Evolutionary conservation across 2,329 filamentous ascomycete genomes (phyloP).

Genomic region (Hirsutella thompsonii): DNA sequence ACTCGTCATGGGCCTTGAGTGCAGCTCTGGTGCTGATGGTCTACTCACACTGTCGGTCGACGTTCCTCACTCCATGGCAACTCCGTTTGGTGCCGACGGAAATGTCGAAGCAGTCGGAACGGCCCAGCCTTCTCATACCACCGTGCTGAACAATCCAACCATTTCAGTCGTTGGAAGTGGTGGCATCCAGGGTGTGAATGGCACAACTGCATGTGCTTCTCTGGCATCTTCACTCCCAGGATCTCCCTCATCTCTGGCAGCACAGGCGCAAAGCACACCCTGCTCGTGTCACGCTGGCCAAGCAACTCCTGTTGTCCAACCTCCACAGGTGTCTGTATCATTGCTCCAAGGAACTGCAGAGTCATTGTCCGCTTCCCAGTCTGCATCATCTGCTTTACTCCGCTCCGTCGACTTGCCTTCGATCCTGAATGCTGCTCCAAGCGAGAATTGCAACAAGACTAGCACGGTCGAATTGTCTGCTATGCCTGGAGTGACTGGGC

Average conservation of each 20-base stretch:
- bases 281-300: neutral
- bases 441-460: constrained; percentile 1
- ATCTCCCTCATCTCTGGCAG: neutral
- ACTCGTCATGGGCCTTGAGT: constrained; percentile 14
- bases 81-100: neutral
- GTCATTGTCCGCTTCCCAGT: neutral
- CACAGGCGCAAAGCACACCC: neutral
- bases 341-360: neutral
- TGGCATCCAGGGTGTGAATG: neutral
- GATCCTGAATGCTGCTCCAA: neutral
- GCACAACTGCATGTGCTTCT: neutral
- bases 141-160: neutral
- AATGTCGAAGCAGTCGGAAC: neutral
- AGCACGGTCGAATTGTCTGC: too few relatives aligned
- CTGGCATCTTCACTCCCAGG: neutral
- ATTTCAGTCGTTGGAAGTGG: neutral
- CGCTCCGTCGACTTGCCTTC: neutral
- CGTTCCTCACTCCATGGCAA: constrained; percentile 6
- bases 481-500: too few relatives aligned
- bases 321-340: neutral
- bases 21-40: constrained; percentile 17
- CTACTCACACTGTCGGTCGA: constrained; percentile 16
- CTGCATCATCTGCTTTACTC: neutral
- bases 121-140: neutral
- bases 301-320: neutral